These are phyloP conservation scores for Aureobasidium leucospermi DNA, from an alignment of 2,329 filamentous ascomycete genomes.

Conservation along the genomic window DNA sequence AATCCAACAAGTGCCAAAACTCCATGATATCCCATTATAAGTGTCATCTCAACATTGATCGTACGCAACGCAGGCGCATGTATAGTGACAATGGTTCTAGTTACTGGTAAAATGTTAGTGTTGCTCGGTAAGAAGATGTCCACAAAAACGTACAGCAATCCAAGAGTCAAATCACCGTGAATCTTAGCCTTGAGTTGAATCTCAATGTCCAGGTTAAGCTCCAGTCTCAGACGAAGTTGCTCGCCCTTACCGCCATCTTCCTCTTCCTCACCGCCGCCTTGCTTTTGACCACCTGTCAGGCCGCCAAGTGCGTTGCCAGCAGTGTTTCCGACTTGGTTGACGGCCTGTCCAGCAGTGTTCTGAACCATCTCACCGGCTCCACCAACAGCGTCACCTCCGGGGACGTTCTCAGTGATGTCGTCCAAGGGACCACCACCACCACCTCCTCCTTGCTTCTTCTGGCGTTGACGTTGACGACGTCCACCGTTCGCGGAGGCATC, in stretches of 20 bases:
- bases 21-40: slow-evolving; percentile 12
- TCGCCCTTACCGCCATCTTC: slow-evolving; percentile 37
- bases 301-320: slow-evolving; percentile 41
- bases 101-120: slow-evolving; percentile 14
- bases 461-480: slow-evolving; percentile 48
- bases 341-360: slow-evolving; percentile 43
- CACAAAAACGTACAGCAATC: slow-evolving; percentile 39
- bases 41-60: slow-evolving; percentile 13
- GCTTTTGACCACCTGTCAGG: slow-evolving; percentile 34
- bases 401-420: slow-evolving; percentile 48
- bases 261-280: slow-evolving; percentile 23
- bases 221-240: slow-evolving; percentile 49
- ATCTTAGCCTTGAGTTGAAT: slow-evolving; percentile 59
- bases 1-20: slow-evolving; percentile 12
- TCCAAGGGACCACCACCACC: slow-evolving; percentile 43
- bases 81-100: slow-evolving; percentile 5
- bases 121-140: background rate
- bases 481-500: slow-evolving; percentile 48
- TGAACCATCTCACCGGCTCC: slow-evolving; percentile 51
- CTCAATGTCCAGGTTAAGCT: slow-evolving; percentile 56
- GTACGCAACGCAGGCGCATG: background rate
- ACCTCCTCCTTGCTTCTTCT: slow-evolving; percentile 42
- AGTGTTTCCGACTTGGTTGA: slow-evolving; percentile 37
- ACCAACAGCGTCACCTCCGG: slow-evolving; percentile 45
- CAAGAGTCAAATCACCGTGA: slow-evolving; percentile 55